These are phyloP conservation scores for Candida sithepensis DNA, from an alignment of 805 yeast genomes.

Conservation along the genomic window DNA sequence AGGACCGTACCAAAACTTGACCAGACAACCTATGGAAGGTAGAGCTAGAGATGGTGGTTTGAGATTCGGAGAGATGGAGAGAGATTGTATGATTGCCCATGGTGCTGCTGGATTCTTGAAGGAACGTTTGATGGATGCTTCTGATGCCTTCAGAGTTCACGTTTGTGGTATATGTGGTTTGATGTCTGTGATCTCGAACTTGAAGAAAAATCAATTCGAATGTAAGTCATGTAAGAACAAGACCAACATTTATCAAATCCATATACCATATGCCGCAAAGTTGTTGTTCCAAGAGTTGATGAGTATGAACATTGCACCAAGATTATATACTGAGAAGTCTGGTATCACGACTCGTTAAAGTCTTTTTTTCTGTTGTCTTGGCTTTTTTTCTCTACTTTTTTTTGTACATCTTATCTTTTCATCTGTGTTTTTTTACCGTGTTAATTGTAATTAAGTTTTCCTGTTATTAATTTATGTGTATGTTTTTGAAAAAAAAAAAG, in stretches of 20 bases:
- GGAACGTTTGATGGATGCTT: conserved; percentile 98
- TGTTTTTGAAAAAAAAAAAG: neutral
- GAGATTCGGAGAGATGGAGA: conserved; percentile 99
- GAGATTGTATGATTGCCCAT: conserved; percentile 99
- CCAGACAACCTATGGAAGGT: conserved; percentile 99
- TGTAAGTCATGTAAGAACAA: conserved; percentile 98
- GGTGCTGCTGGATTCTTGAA: conserved; percentile 98
- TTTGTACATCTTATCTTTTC: neutral
- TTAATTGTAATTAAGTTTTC: neutral
- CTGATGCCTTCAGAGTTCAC: conserved; percentile 98
- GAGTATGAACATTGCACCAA: conserved; percentile 99
- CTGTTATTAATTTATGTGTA: neutral
- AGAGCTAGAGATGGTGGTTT: conserved; percentile 99
- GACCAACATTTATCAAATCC: conserved; percentile 96
- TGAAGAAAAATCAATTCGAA: conserved; percentile 96
- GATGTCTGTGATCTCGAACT: conserved; percentile 95
- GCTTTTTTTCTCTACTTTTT: neutral
- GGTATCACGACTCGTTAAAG: conserved; percentile 29
- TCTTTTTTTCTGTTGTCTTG: neutral
- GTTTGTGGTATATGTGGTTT: conserved; percentile 98
- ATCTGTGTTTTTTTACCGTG: neutral
- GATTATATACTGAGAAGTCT: conserved; percentile 81
- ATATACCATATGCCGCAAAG: conserved; percentile 98
- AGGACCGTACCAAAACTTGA: conserved; percentile 96
- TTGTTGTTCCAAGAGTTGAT: conserved; percentile 96